Conservation (phyloP, 164 flowering plant species). For the Liriodendron chinense region DNA sequence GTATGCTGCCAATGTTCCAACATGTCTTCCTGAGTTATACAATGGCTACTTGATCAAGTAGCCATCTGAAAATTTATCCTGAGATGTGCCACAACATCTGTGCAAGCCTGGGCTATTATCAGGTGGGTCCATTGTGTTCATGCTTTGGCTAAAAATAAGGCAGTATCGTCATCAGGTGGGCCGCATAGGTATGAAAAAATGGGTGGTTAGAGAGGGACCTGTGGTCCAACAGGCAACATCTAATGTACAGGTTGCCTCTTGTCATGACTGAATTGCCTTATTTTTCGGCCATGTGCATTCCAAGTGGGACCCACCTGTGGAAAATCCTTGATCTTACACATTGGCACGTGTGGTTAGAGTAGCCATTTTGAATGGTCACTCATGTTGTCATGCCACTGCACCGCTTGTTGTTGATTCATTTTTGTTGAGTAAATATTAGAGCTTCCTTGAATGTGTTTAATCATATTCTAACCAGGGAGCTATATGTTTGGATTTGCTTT, state of each 20-base stretch:
- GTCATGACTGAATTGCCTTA: not conserved
- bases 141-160: too few species aligned
- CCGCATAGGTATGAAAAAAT: too few species aligned
- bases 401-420: not conserved
- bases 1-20: constrained; percentile 26
- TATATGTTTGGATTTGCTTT: not conserved
- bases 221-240: not conserved
- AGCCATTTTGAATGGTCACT: not conserved
- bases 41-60: too few species aligned
- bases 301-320: not conserved
- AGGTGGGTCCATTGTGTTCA: too few species aligned
- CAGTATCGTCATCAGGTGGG: too few species aligned
- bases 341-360: not conserved
- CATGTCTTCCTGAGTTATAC: too few species aligned
- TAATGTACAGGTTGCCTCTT: not conserved
- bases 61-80: too few species aligned
- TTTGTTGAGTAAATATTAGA: not conserved
- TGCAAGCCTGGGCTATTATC: too few species aligned
- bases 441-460: not conserved
- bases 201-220: not conserved
- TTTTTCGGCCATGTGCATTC: not conserved
- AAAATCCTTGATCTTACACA: not conserved
- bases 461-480: not conserved
- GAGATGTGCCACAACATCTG: too few species aligned
- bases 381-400: not conserved